A percentile compares a stretch with the other conserved stretches of the same genome.
Conservation (phyloP, 805 yeast genomes). For the Lipomyces mesembrius region DNA sequence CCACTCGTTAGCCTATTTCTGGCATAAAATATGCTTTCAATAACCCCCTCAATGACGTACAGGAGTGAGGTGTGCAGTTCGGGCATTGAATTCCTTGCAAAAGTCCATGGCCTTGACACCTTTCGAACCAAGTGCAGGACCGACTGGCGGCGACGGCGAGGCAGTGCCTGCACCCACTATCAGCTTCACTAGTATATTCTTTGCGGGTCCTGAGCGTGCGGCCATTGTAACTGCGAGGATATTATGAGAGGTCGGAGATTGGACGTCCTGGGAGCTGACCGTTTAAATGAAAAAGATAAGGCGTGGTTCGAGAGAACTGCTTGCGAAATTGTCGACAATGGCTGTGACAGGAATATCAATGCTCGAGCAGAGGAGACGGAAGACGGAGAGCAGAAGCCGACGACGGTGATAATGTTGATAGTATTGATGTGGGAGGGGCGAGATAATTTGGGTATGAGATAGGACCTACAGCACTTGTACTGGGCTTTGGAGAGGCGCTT, state of each 20-base stretch:
- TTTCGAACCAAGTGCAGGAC: conserved; percentile 97
- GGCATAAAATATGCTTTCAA: background rate
- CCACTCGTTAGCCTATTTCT: background rate
- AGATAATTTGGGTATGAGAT: too few species aligned
- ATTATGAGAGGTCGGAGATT: background rate
- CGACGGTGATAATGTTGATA: too few species aligned
- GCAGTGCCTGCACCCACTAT: conserved; percentile 98
- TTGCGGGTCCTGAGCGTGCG: conserved; percentile 40
- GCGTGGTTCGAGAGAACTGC: background rate
- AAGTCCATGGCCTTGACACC: conserved; percentile 99
- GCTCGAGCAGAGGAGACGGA: too few species aligned
- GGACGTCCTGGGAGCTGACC: background rate
- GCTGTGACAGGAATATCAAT: too few species aligned
- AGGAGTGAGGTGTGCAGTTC: conserved; percentile 83
- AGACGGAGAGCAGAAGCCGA: too few species aligned
- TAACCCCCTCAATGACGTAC: conserved; percentile 19
- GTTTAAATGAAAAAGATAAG: background rate
- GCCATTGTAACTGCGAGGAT: background rate
- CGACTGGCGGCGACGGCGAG: conserved; percentile 98
- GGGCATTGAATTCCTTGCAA: conserved; percentile 97
- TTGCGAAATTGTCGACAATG: background rate
- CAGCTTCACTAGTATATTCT: conserved; percentile 77
- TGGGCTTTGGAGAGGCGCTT: too few species aligned
- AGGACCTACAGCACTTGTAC: too few species aligned
- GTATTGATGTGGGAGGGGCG: too few species aligned